Base-by-base conservation (phyloP, 257 asterid species). In the Forsythia viridissima region DNA sequence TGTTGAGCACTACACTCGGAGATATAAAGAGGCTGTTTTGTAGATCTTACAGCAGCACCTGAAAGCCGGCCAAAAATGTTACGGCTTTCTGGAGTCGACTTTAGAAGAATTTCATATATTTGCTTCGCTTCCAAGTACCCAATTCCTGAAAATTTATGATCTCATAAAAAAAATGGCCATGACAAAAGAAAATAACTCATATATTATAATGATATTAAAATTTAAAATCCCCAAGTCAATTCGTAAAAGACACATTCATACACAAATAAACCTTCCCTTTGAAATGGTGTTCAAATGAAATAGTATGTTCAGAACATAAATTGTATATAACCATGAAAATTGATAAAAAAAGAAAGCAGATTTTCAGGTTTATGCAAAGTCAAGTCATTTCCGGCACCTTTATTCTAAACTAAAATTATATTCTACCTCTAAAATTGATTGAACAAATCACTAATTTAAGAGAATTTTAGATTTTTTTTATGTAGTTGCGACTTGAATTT, bases 11-110 rank as follows among this genome's bases (percentile, higher is more conserved):
- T 55, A 55, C 41, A 13, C 68, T 75, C n/a, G 42, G 3, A 75
- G 73, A 59, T 38, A 70, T 38, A 78, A 43, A 80, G 78, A 55
- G 81, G 70, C 55, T 2, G 86, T 59, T 79, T 10, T 61, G 79
- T 77, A 83, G 86, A 86, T 89, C 99, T 96, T 93, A 92, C 99
- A 91, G 97, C 89, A 87, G 89, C 94, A 90, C 98, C 97, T 85
- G 99, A 93, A 85, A 91, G 99, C 91, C 97, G 96, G 72, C 99
- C 99, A 90, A 96, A 93, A 51, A 93, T 91, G 82, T 90, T 96
- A 76, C 98, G 98, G 95, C 93, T 93, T 87, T 96, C 97, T 75
- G 94, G 92, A 82, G 91, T 89, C 41, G 97, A 86, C 85, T 85
- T 89, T 20, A 90, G 81, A 68, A 96, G 97, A 87, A 91, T 90